These are phyloP conservation scores for Raffaelea arxii DNA, from an alignment of 2,329 filamentous ascomycete species.

Conservation along the genomic window DNA sequence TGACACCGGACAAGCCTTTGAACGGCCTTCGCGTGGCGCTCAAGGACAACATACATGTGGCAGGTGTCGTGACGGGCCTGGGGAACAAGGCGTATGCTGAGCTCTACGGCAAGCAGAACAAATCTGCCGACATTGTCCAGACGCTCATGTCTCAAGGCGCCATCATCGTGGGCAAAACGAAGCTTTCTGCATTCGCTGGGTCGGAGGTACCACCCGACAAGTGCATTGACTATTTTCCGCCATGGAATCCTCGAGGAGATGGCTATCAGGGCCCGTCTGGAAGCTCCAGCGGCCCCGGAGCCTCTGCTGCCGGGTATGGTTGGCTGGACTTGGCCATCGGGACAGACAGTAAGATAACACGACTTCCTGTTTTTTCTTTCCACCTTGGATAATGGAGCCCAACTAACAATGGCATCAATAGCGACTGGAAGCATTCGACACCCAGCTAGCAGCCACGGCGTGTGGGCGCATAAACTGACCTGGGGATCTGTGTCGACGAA, in stretches of 20 bases:
- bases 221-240: slow-evolving; percentile 25
- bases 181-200: slow-evolving; percentile 34
- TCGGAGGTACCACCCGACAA: slow-evolving; percentile 35
- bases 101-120: slow-evolving; percentile 36
- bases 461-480: no score
- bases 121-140: slow-evolving; percentile 41
- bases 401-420: neutral
- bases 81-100: slow-evolving; percentile 48
- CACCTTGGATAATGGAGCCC: neutral
- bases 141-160: slow-evolving; percentile 49
- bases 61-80: slow-evolving; percentile 40
- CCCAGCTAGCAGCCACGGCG: no score
- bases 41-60: slow-evolving; percentile 50
- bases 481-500: no score
- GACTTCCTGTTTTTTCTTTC: neutral
- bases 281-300: slow-evolving; percentile 26
- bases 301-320: slow-evolving; percentile 20
- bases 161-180: slow-evolving; percentile 35
- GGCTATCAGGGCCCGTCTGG: slow-evolving; percentile 35
- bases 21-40: slow-evolving; percentile 46
- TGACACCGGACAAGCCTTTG: slow-evolving; percentile 37
- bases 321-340: slow-evolving; percentile 24
- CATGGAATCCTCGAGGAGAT: slow-evolving; percentile 36
- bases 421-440: no score
- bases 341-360: no score